Conservation (phyloP, 768 basidiomycete species). For the Boletus patriciae region DNA sequence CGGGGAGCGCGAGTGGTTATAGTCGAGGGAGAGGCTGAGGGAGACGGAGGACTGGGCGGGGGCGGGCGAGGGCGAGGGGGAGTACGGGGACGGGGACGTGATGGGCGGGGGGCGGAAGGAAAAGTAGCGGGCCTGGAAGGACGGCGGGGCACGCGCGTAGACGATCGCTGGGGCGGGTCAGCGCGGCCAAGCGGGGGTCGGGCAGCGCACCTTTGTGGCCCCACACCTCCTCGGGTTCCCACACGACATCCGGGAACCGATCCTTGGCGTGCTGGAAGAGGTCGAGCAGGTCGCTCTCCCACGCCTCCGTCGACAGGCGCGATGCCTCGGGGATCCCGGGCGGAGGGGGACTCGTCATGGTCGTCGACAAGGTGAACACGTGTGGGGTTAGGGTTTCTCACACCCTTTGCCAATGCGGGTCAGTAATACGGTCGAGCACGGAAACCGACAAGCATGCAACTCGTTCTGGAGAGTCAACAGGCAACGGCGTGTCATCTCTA, state of each 20-base stretch:
- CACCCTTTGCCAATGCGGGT: no score
- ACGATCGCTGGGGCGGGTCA: constrained; percentile 67
- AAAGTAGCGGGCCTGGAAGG: constrained; percentile 89
- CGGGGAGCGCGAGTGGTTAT: constrained; percentile 45
- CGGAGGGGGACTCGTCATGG: no score
- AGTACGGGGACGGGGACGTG: constrained; percentile 50
- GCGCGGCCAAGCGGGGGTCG: neutral
- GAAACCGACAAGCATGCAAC: constrained; percentile 68
- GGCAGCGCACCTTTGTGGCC: constrained; percentile 72
- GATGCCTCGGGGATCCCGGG: no score
- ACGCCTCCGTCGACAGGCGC: no score
- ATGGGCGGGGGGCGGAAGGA: constrained; percentile 63
- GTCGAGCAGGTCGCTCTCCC: no score
- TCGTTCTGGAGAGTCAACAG: constrained; percentile 86
- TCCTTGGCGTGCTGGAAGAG: no score
- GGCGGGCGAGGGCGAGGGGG: constrained; percentile 48
- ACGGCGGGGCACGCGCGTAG: constrained; percentile 90
- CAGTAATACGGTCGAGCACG: no score
- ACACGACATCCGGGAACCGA: no score
- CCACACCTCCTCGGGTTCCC: no score
- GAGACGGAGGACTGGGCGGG: constrained; percentile 65
- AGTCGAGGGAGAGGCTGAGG: constrained; percentile 48
- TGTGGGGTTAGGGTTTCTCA: no score
- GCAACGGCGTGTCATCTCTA: constrained; percentile 35
- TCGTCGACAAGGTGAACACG: no score